Evolutionary conservation across 768 basidiomycete genomes (phyloP).

Genomic region (Plicaturopsis crispa): DNA sequence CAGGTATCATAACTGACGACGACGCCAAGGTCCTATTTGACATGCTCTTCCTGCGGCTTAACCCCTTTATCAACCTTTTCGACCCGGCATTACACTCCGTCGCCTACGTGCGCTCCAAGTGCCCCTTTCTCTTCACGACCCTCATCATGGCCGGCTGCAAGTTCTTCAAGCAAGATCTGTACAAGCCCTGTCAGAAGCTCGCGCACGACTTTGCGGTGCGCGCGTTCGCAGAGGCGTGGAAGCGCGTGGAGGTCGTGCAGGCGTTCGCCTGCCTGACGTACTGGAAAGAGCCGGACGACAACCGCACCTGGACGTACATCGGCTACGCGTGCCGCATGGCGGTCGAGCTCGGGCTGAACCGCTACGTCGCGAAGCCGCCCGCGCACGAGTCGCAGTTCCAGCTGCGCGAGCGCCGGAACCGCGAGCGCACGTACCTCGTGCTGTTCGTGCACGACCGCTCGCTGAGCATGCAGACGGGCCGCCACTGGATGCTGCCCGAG

Average conservation of each 20-base stretch:
- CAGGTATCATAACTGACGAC: slow-evolving; percentile 61
- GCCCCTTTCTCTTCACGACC: slow-evolving; percentile 78
- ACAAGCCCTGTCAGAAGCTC: slow-evolving; percentile 61
- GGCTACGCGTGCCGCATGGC: slow-evolving; percentile 80
- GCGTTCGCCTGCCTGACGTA: slow-evolving; percentile 85
- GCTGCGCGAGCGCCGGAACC: slow-evolving; percentile 68
- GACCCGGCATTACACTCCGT: slow-evolving; percentile 83
- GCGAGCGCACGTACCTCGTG: slow-evolving; percentile 82
- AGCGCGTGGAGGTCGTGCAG: slow-evolving; percentile 82
- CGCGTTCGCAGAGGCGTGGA: slow-evolving; percentile 74
- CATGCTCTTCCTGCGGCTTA: slow-evolving; percentile 72
- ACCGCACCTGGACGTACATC: slow-evolving; percentile 31
- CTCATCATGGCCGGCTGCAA: slow-evolving; percentile 81
- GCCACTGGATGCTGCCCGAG: slow-evolving; percentile 86
- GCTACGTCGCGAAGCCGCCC: slow-evolving; percentile 49
- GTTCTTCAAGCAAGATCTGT: slow-evolving; percentile 68
- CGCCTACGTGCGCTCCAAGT: slow-evolving; percentile 70
- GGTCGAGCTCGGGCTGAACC: slow-evolving; percentile 75
- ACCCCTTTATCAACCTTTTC: slow-evolving; percentile 85
- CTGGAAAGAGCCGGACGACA: slow-evolving; percentile 86
- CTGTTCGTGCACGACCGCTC: slow-evolving; percentile 83
- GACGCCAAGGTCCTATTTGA: slow-evolving; percentile 72
- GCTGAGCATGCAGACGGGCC: slow-evolving; percentile 79
- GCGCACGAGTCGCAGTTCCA: slow-evolving; percentile 58
- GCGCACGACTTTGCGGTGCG: slow-evolving; percentile 69